These are phyloP conservation scores for Protea cynaroides DNA, from an alignment of 164 flowering plant species.

Conservation along the genomic window DNA sequence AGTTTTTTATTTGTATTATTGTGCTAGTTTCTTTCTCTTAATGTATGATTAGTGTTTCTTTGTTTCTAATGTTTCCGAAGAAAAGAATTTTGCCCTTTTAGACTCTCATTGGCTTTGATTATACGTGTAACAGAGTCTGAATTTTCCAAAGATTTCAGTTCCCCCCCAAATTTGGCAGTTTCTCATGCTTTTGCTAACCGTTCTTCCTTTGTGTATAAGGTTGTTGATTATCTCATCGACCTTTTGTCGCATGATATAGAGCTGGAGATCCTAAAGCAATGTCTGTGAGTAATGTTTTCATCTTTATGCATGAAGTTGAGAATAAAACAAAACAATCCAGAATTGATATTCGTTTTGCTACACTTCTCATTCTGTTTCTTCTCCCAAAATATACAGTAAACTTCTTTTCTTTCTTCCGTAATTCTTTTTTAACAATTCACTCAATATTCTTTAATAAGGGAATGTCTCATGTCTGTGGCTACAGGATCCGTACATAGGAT, in stretches of 20 bases:
- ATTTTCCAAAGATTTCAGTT: neutral
- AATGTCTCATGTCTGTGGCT: too few relatives aligned
- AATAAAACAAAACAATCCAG: neutral
- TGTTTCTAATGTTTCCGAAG: neutral
- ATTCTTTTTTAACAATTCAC: too few relatives aligned
- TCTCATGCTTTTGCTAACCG: neutral
- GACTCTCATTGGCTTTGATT: neutral
- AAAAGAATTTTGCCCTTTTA: neutral
- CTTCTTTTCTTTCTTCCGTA: neutral
- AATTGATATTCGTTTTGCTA: neutral
- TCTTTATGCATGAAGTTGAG: neutral
- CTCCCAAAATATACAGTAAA: neutral
- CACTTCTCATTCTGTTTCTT: neutral
- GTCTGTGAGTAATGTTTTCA: slow-evolving; percentile 58
- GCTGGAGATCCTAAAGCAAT: slow-evolving; percentile 86
- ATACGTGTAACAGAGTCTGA: neutral
- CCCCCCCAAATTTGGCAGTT: neutral
- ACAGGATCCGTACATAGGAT: too few relatives aligned
- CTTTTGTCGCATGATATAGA: slow-evolving; percentile 86
- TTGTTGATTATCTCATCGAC: slow-evolving; percentile 90
- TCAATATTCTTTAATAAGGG: too few relatives aligned
- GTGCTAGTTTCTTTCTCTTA: neutral
- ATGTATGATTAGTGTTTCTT: neutral
- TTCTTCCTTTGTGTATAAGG: slow-evolving; percentile 33
- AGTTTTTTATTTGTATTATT: neutral